Evolutionary conservation across 2,329 filamentous ascomycete genomes (phyloP).

Genomic region (Colletotrichum kahawae): DNA sequence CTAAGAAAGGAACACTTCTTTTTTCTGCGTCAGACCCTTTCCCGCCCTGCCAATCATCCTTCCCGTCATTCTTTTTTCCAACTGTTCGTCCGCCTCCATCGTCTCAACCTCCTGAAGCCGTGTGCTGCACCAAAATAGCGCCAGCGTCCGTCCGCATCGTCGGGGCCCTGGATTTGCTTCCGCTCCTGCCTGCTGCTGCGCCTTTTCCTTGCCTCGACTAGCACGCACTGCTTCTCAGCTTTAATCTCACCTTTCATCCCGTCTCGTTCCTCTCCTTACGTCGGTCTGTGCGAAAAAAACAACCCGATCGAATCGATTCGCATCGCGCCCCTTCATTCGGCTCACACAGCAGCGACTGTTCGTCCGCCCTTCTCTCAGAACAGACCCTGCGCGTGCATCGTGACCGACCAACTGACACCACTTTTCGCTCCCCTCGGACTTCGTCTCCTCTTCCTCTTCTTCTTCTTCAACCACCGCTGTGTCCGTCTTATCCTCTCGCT

Average conservation of each 20-base stretch:
- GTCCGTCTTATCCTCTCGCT: neutral
- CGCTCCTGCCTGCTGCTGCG: neutral
- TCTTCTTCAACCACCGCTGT: neutral
- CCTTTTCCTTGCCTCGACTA: neutral
- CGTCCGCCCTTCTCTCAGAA: neutral
- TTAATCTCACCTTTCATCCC: constrained; percentile 17
- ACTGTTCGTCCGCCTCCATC: constrained; percentile 1
- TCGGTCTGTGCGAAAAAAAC: constrained; percentile 18
- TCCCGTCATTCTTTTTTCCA: constrained; percentile 7
- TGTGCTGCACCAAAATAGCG: constrained; percentile 18
- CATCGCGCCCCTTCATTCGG: neutral
- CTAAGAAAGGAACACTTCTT: neutral
- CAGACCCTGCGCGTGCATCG: neutral
- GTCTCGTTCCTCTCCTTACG: constrained; percentile 12
- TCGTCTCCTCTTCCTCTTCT: neutral
- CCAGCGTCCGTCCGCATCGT: constrained; percentile 12
- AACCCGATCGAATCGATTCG: neutral
- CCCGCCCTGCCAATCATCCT: constrained; percentile 20
- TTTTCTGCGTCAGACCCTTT: constrained; percentile 15
- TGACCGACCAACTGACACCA: neutral
- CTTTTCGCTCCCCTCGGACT: neutral
- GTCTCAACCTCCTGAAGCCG: constrained; percentile 18
- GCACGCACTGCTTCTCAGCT: neutral
- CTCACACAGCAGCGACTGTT: neutral
- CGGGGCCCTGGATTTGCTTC: neutral